Conservation (phyloP, 2,329 filamentous ascomycete genomes). For the Scedosporium aurantiacum region DNA sequence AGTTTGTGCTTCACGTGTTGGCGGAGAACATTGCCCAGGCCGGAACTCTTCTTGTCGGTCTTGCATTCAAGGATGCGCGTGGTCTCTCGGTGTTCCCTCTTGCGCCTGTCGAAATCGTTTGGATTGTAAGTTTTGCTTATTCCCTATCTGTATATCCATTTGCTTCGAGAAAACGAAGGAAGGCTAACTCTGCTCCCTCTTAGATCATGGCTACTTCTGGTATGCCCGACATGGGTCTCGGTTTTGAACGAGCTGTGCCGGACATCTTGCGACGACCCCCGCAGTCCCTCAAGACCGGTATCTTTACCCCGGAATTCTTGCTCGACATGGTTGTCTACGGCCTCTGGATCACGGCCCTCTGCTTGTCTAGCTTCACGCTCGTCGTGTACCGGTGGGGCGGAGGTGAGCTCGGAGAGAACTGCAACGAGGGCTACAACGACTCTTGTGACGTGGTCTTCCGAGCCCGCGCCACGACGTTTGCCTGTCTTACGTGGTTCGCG, state of each 20-base stretch:
- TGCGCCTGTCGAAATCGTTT: slow-evolving; percentile 65
- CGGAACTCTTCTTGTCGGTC: slow-evolving; percentile 56
- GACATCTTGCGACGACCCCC: slow-evolving; percentile 61
- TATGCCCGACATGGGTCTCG: slow-evolving; percentile 66
- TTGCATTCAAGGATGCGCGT: slow-evolving; percentile 57
- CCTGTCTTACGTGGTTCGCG: slow-evolving; percentile 64
- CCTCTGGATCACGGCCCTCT: slow-evolving; percentile 55
- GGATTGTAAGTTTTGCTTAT: slow-evolving; percentile 35
- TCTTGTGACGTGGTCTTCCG: slow-evolving; percentile 56
- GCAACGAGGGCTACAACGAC: slow-evolving; percentile 46
- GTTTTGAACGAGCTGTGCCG: slow-evolving; percentile 58
- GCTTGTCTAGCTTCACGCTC: slow-evolving; percentile 50
- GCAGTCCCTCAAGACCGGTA: slow-evolving; percentile 47
- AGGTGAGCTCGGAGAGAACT: slow-evolving; percentile 45
- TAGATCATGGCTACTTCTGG: slow-evolving; percentile 65
- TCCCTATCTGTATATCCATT: not conserved
- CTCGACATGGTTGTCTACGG: slow-evolving; percentile 60
- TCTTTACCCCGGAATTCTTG: slow-evolving; percentile 57
- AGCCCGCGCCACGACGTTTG: slow-evolving; percentile 62
- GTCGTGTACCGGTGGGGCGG: slow-evolving; percentile 54
- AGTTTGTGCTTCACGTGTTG: slow-evolving; percentile 60
- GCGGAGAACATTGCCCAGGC: slow-evolving; percentile 64
- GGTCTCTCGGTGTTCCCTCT: slow-evolving; percentile 62
- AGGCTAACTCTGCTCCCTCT: not conserved
- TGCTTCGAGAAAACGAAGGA: not conserved